Evolutionary conservation across 306 rosid species (phyloP), one percentile per base, ranked within the genome.

Genomic region (Medicago arabica): DNA sequence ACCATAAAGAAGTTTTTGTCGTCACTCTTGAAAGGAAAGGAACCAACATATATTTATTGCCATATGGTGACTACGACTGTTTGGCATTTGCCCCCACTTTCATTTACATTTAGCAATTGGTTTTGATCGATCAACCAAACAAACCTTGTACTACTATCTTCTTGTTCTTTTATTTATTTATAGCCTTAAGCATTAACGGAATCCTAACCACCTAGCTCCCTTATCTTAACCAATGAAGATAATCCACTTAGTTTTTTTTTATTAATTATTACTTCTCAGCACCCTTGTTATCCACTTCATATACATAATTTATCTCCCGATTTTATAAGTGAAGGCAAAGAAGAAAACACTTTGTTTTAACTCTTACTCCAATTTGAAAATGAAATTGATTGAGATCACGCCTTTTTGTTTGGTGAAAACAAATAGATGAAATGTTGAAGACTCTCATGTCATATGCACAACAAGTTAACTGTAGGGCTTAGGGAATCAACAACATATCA

Each of bases 331-430:
- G n/a, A 67, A 74, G 31, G 51, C 17, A 44, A 36, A 67, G 31
- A 23, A 40, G 11, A 21, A 34, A 54, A 43, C 44, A 57, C 66
- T 23, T 69, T 41, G 47, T 53, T 69, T 81, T 75, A 69, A 75
- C 78, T 71, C 55, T 38, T 53, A 77, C 82, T 64, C 66, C 71
- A 47, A 40, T 71, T 39, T 17, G 47, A 71, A 55, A 71, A 43
- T 64, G 62, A 61, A 76, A 43, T 59, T 65, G 54, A 9, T 18
- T 75, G 34, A 70, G 54, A 69, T 61, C 21, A 62, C 17, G 4
- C 15, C 69, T 53, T 25, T 36, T 4, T 68, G 28, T 47, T 10
- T 6, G 57, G 67, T 41, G 39, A 58, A 34, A 59, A 19, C 16
- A 58, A n/a, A 7, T 14, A 46, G 47, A 16, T 9, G 14, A 54